phyloP scores from a whole-genome alignment of 2,329 filamentous ascomycete genomes.

The Endoconidiophora laricicola region DNA sequence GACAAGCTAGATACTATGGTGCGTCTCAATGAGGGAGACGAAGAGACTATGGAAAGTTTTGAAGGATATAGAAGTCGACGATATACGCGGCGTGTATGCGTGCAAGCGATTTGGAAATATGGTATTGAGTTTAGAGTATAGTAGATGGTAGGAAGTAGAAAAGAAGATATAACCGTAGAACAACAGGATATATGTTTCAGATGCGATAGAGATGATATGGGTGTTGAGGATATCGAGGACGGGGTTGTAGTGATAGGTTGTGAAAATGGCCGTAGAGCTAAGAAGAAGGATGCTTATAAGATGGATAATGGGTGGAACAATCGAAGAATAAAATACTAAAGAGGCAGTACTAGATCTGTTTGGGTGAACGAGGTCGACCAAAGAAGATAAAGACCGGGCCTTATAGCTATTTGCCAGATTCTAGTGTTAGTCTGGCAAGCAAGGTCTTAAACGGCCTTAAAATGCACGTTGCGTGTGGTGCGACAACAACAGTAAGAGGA shows the following conservation, averaged over 20 bases:
- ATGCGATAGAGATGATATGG: neutral
- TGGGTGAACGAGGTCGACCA: too few species aligned
- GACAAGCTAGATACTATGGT: neutral
- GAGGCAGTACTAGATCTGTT: too few species aligned
- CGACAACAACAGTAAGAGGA: too few species aligned
- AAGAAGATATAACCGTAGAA: neutral
- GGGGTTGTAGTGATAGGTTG: neutral
- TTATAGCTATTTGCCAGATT: too few species aligned
- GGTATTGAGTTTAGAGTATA: neutral
- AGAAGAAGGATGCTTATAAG: neutral
- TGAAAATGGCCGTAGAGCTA: neutral
- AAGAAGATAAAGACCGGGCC: too few species aligned
- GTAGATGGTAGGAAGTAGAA: neutral
- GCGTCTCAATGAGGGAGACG: neutral
- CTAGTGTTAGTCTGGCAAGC: too few species aligned
- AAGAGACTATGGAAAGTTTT: neutral
- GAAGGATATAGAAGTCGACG: neutral
- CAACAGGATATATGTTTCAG: neutral
- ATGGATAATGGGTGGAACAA: neutral
- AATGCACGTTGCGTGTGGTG: too few species aligned
- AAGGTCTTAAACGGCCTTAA: too few species aligned
- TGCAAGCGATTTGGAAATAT: neutral
- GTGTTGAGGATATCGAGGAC: neutral
- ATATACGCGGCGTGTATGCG: neutral
- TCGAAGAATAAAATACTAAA: neutral